These are phyloP conservation scores for Astrephomene gubernaculifera DNA, from an alignment of 139 green algal genomes.

Conservation along the genomic window DNA sequence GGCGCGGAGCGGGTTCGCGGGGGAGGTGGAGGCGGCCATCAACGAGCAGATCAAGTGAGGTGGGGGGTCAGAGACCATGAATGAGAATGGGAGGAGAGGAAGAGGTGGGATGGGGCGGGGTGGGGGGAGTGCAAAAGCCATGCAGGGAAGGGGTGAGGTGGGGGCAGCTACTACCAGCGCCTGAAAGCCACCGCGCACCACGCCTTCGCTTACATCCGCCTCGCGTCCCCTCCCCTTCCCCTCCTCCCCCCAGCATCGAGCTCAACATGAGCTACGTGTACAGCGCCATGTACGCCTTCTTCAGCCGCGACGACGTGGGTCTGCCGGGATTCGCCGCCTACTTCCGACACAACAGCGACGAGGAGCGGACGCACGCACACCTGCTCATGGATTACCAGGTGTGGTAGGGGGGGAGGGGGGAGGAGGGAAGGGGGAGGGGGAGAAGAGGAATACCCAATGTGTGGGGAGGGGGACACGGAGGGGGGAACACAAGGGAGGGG, in stretches of 20 bases:
- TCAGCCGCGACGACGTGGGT: constrained; percentile 90
- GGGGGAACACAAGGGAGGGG: no score
- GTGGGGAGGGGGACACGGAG: not conserved
- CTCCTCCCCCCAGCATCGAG: constrained; percentile 64
- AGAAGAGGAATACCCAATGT: no score
- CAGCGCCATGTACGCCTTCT: constrained; percentile 86
- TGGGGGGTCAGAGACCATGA: not conserved
- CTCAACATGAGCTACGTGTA: constrained; percentile 90
- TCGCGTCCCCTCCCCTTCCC: not conserved
- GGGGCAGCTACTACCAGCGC: not conserved
- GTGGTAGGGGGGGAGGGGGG: not conserved
- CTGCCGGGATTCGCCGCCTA: constrained; percentile 85
- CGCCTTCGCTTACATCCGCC: not conserved
- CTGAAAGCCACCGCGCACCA: no score
- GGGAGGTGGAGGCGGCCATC: constrained; percentile 81
- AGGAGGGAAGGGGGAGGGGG: not conserved
- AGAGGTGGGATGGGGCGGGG: not conserved
- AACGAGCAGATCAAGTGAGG: constrained; percentile 96
- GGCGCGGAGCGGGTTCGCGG: constrained; percentile 72
- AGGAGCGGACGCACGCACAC: constrained; percentile 87
- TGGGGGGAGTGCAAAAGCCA: not conserved
- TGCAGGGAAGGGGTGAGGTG: not conserved
- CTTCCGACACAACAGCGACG: constrained; percentile 59
- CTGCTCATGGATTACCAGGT: constrained; percentile 42
- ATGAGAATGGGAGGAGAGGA: not conserved